phyloP scores from a whole-genome alignment of 2,329 filamentous ascomycete species.

The Xylaria multiplex region DNA sequence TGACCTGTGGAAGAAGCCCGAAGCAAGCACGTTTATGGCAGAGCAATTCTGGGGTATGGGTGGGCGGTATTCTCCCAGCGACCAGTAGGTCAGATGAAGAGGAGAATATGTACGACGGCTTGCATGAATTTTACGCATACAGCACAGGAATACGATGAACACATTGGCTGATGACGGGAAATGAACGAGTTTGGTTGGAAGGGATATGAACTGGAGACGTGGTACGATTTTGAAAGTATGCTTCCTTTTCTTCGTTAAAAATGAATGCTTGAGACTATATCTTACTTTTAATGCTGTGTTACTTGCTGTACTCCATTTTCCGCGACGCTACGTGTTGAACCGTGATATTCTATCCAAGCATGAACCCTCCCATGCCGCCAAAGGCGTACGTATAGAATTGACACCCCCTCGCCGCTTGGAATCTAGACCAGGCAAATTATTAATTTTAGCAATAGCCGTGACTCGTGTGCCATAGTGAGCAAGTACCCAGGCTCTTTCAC shows the following conservation, averaged over 20 bases:
- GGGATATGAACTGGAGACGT: slow-evolving; percentile 39
- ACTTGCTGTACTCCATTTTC: neutral
- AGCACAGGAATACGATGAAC: slow-evolving; percentile 35
- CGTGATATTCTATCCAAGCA: neutral
- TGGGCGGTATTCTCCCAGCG: slow-evolving; percentile 47
- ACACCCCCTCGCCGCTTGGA: too few relatives aligned
- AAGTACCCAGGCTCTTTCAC: too few relatives aligned
- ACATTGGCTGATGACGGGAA: slow-evolving; percentile 31
- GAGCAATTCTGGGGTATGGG: slow-evolving; percentile 82
- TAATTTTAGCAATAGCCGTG: too few relatives aligned
- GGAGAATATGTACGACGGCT: slow-evolving; percentile 1
- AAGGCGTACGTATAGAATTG: too few relatives aligned
- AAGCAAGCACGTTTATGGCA: slow-evolving; percentile 69
- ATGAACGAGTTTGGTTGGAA: slow-evolving; percentile 34
- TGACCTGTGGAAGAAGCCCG: slow-evolving; percentile 79
- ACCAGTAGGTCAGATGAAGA: slow-evolving; percentile 33
- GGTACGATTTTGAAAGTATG: slow-evolving; percentile 43
- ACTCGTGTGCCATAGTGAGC: too few relatives aligned
- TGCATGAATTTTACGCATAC: slow-evolving; percentile 16
- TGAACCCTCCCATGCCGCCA: too few relatives aligned
- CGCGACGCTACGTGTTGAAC: neutral
- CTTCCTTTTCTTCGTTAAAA: slow-evolving; percentile 32
- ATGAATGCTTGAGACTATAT: slow-evolving; percentile 30
- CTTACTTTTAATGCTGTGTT: slow-evolving; percentile 1
- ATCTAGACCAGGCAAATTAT: too few relatives aligned